phyloP scores from a whole-genome alignment of 768 basidiomycete genomes.

The Candolleomyces aberdarensis region DNA sequence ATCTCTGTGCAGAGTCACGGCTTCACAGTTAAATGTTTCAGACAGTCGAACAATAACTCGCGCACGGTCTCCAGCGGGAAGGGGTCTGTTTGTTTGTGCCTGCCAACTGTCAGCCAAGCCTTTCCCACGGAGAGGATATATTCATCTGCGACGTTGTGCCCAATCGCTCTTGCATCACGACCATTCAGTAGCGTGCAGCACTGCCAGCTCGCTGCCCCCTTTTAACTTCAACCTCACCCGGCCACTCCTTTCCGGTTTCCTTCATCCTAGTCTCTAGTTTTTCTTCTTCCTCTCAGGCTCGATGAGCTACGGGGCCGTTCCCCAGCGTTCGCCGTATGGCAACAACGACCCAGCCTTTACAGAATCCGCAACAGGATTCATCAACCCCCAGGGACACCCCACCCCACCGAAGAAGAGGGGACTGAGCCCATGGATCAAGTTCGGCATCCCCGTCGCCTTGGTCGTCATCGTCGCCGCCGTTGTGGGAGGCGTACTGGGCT shows the following conservation, averaged over 20 bases:
- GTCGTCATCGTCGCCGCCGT: constrained; percentile 65
- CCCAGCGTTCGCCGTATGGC: constrained; percentile 12
- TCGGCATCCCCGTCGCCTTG: constrained; percentile 65
- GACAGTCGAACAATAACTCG: too few species aligned
- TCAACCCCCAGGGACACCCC: constrained; percentile 40
- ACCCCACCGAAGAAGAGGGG: constrained; percentile 41
- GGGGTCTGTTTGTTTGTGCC: not conserved
- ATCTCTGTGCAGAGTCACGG: too few species aligned
- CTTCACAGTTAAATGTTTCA: too few species aligned
- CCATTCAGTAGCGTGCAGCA: not conserved
- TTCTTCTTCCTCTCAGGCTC: not conserved
- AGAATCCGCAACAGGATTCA: constrained; percentile 59
- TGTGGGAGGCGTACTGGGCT: constrained; percentile 79
- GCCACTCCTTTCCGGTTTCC: constrained; percentile 1
- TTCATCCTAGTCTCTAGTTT: not conserved
- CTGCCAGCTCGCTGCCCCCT: not conserved
- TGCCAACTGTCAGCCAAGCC: not conserved
- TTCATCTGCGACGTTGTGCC: not conserved
- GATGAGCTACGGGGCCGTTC: constrained; percentile 1
- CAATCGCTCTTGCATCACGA: not conserved
- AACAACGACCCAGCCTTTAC: constrained; percentile 65
- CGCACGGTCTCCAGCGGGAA: not conserved
- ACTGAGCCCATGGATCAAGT: constrained; percentile 70
- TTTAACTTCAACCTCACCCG: not conserved
- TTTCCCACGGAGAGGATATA: not conserved